Evolutionary conservation across 75 land plant genomes (phyloP).

Genomic region (Isoetes taiwanensis): DNA sequence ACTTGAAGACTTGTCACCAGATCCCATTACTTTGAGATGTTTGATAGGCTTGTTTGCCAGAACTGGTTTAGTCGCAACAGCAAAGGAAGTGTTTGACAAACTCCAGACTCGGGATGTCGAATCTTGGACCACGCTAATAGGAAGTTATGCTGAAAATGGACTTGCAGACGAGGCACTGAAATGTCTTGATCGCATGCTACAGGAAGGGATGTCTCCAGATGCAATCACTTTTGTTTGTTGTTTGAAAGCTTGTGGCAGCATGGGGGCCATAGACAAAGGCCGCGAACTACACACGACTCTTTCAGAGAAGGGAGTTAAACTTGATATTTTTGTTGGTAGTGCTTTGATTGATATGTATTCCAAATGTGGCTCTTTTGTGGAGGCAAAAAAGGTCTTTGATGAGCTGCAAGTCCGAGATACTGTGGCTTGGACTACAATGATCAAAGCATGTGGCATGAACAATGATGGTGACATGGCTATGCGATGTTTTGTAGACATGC

Average conservation of each 20-base stretch:
- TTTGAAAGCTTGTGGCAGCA: slow-evolving; percentile 6
- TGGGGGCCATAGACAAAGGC: neutral
- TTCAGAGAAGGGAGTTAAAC: neutral
- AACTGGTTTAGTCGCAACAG: slow-evolving; percentile 27
- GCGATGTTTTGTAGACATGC: slow-evolving; percentile 7
- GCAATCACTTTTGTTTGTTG: slow-evolving; percentile 17
- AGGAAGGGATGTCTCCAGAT: slow-evolving; percentile 17
- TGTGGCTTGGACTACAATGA: slow-evolving; percentile 13
- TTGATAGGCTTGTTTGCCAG: slow-evolving; percentile 44
- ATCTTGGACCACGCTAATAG: slow-evolving; percentile 39
- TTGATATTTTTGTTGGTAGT: neutral
- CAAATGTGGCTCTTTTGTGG: neutral
- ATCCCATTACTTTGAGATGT: slow-evolving; percentile 24
- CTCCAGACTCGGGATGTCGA: slow-evolving; percentile 10
- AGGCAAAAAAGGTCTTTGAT: slow-evolving; percentile 15
- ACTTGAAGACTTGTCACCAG: slow-evolving; percentile 23
- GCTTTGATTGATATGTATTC: slow-evolving; percentile 8
- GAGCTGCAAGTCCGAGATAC: slow-evolving; percentile 4
- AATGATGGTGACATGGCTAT: neutral
- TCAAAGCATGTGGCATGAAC: slow-evolving; percentile 1
- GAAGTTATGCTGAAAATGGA: slow-evolving; percentile 32
- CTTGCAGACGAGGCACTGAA: slow-evolving; percentile 22
- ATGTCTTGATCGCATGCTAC: slow-evolving; percentile 28
- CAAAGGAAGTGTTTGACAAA: slow-evolving; percentile 22
- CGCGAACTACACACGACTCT: neutral